Base-by-base conservation (phyloP, 306 rosid species). In the Quercus parvula region DNA sequence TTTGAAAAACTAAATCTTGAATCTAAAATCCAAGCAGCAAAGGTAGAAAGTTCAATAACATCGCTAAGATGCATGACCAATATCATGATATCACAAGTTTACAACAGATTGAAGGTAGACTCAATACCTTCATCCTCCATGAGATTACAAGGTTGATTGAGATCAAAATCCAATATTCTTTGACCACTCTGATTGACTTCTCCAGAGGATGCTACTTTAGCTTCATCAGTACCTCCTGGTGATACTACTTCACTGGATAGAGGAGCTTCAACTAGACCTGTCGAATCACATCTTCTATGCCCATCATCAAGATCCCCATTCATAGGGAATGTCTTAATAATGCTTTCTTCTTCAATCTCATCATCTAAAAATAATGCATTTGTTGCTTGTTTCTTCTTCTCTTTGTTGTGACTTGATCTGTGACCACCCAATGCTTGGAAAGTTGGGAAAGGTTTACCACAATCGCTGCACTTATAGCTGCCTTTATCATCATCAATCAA, bases 351-450 rank as follows among this genome's bases (percentile, higher is more conserved):
- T 13, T 63, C 70, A 15, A 64, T 17, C 31, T 12, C 31, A 6
- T 33, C 19, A 15, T 30, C 44, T 15, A 27, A 8, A 46, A 22
- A 17, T 70, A 6, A 1, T 44, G 63, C 70, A 27, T 78, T 22
- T 52, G 13, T 46, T 33, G 38, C 5, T 20, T n/a, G 4, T 54
- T 4, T 41, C 6, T 62, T 67, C 46, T 72, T 80, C 12, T 41
- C 77, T 56, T 71, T 80, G 31, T 70, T 82, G 79, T 86, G 87
- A 44, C 57, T 67, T 14, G 87, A 81, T 78, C 71, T 86, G 28
- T 86, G 89, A 33, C 87, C 87, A 5, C 89, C 87, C 70, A 86
- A 70, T 3, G 77, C 89, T 66, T 81, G 87, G 57, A 71, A 84
- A 27, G 82, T 78, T 1, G 58, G 0, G 31, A 84, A 83, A 17